phyloP scores from a whole-genome alignment of 768 basidiomycete genomes.

The Tylopilus sp. region DNA sequence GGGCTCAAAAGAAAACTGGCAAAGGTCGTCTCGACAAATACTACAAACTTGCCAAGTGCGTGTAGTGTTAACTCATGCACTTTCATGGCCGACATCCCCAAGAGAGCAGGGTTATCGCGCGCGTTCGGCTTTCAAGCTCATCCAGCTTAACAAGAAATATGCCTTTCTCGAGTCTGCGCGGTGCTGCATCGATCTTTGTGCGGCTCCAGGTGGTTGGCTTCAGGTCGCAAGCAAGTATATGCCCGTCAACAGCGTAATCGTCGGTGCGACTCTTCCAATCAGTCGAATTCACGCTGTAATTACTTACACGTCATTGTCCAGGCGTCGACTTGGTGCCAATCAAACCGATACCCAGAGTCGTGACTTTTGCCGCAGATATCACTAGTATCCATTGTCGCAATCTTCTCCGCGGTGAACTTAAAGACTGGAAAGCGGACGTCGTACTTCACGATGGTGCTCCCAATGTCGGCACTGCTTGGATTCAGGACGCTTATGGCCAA shows the following conservation, averaged over 20 bases:
- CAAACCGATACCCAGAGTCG: conserved; percentile 89
- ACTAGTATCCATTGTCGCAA: conserved; percentile 89
- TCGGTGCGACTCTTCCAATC: conserved; percentile 52
- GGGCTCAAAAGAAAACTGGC: conserved; percentile 92
- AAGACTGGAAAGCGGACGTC: conserved; percentile 99
- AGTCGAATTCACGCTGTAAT: conserved; percentile 3
- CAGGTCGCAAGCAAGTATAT: conserved; percentile 98
- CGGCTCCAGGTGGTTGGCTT: conserved; percentile 98
- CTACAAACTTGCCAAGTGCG: conserved; percentile 90
- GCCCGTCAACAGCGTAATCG: conserved; percentile 87
- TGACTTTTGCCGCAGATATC: conserved; percentile 92
- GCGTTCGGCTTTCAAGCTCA: conserved; percentile 98
- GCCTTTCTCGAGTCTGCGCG: conserved; percentile 82
- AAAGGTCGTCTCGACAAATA: conserved; percentile 97
- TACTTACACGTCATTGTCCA: conserved; percentile 27
- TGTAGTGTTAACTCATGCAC: conserved; percentile 1
- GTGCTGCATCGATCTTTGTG: conserved; percentile 97
- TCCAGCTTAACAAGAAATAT: conserved; percentile 98
- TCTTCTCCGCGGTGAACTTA: conserved; percentile 80
- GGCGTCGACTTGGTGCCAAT: conserved; percentile 97
- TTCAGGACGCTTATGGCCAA: conserved; percentile 97
- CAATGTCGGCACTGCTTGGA: conserved; percentile 98
- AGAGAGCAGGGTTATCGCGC: conserved; percentile 99
- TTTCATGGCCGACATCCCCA: conserved; percentile 9
- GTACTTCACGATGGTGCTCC: conserved; percentile 99